Base-by-base conservation (phyloP, 2,329 filamentous ascomycete genomes). In the Penicillium sp. region DNA sequence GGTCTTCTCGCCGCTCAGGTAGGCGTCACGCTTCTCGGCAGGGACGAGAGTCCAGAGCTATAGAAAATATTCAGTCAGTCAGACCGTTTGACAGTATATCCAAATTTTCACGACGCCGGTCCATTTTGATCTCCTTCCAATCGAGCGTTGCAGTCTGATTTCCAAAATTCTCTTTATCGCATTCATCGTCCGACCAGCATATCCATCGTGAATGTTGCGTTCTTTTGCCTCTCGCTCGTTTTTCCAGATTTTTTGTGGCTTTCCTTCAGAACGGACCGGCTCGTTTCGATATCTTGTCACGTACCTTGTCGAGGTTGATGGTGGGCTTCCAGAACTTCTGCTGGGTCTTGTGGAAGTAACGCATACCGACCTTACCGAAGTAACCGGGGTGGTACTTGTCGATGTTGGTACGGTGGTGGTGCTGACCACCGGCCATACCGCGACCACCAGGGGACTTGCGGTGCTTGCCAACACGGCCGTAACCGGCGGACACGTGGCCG, bases 401-500 rank as follows among this genome's bases (percentile, higher is more conserved):
- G 76, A 93, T 84, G 85, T 96, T 96, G 78, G 92, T 96, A 73
- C 92, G 84, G 89, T 96, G 92, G 85, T 99, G 95, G 87, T 99
- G 95, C 85, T 97, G 92, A 88, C 93, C 94, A 96, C 95, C 94
- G 81, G 95, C 95, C 84, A 91, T 91, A 89, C 87, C 87, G 79
- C 87, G 87, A 85, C 86, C 87, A 87, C 87, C 87, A 77, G 87
- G 87, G 76, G 88, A 85, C 89, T 99, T 98, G 80, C 95, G 87
- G 90, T 97, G 93, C 91, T 98, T 98, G 82, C 95, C 95, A 80
- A 98, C 83, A 88, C 94, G 94, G 86, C 95, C 94, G 83, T 98
- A 89, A 87, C 95, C 95, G 87, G 93, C 92, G 79, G 91, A 96
- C 81, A 99, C 95, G 85, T 99, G 92, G 83, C 94, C 94, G 86